phyloP scores from a whole-genome alignment of 2,329 filamentous ascomycete genomes.

The Fusarium tanahbumbuense region DNA sequence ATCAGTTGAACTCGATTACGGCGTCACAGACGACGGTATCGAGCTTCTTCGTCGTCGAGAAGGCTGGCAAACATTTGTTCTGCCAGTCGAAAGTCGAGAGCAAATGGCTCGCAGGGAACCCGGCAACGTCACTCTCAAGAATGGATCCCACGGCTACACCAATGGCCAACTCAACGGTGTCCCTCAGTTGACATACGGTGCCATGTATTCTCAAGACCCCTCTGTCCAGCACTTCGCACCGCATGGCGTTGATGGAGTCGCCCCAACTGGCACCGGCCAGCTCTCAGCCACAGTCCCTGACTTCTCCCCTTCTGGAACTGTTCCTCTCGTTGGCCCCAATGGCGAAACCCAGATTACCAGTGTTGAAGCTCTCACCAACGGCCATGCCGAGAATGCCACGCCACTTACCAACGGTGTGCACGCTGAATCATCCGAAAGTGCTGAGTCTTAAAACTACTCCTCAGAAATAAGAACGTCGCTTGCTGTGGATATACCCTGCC shows the following conservation, averaged over 20 bases:
- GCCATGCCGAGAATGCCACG: conserved; percentile 32
- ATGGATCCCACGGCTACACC: conserved; percentile 46
- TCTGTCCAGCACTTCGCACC: conserved; percentile 51
- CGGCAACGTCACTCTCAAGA: conserved; percentile 54
- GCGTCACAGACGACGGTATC: conserved; percentile 78
- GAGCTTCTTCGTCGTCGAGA: conserved; percentile 81
- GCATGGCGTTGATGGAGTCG: conserved; percentile 52
- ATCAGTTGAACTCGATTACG: conserved; percentile 78
- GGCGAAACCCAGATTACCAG: conserved; percentile 25
- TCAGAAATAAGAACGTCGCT: conserved; percentile 11
- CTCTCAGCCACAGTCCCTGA: conserved; percentile 56
- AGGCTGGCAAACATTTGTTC: conserved; percentile 83
- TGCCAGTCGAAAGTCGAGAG: conserved; percentile 77
- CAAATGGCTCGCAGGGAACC: conserved; percentile 77
- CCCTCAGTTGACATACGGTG: conserved; percentile 49
- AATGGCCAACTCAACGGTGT: conserved; percentile 50
- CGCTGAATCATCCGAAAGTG: conserved; percentile 23
- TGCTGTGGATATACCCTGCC: conserved; percentile 11
- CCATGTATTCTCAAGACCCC: conserved; percentile 47
- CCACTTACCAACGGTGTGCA: conserved; percentile 48
- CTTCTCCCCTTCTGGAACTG: conserved; percentile 52
- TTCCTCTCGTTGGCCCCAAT: conserved; percentile 27
- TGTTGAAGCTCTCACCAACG: conserved; percentile 35
- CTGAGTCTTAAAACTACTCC: conserved; percentile 31
- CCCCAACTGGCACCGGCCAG: conserved; percentile 47